Conservation (phyloP, 768 basidiomycete genomes). For the Dioszegia aurantiaca region DNA sequence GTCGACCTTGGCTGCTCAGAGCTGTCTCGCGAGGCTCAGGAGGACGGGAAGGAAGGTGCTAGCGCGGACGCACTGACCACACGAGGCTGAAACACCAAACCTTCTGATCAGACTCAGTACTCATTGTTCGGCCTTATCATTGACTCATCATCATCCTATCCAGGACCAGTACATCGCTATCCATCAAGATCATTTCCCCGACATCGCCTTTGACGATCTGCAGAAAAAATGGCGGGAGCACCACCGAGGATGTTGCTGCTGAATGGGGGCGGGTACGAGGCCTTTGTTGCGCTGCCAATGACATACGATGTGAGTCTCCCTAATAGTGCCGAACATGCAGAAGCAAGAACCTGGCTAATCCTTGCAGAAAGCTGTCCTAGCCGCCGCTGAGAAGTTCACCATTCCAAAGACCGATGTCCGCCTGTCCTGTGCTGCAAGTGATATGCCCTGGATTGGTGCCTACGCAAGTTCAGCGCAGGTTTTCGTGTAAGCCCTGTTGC, state of each 20-base stretch:
- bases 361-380: constrained; percentile 38
- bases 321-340: too few relatives aligned
- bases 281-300: constrained; percentile 42
- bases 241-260: constrained; percentile 50
- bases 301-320: constrained; percentile 38
- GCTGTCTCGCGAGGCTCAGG: too few relatives aligned
- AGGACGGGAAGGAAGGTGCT: too few relatives aligned
- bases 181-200: too few relatives aligned
- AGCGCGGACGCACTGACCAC: too few relatives aligned
- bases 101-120: too few relatives aligned
- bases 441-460: constrained; percentile 45
- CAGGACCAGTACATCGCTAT: too few relatives aligned
- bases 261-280: constrained; percentile 43
- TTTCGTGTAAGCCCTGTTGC: constrained; percentile 39
- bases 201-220: background rate
- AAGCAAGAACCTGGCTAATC: background rate
- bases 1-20: too few relatives aligned
- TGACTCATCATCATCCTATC: too few relatives aligned
- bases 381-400: constrained; percentile 44
- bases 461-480: constrained; percentile 32
- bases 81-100: too few relatives aligned
- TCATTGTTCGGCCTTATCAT: too few relatives aligned
- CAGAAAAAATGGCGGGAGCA: constrained; percentile 20
- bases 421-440: constrained; percentile 38
- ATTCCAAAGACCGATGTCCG: constrained; percentile 41